Base-by-base conservation (phyloP, 495 filamentous ascomycete species). In the Neurospora sp. region DNA sequence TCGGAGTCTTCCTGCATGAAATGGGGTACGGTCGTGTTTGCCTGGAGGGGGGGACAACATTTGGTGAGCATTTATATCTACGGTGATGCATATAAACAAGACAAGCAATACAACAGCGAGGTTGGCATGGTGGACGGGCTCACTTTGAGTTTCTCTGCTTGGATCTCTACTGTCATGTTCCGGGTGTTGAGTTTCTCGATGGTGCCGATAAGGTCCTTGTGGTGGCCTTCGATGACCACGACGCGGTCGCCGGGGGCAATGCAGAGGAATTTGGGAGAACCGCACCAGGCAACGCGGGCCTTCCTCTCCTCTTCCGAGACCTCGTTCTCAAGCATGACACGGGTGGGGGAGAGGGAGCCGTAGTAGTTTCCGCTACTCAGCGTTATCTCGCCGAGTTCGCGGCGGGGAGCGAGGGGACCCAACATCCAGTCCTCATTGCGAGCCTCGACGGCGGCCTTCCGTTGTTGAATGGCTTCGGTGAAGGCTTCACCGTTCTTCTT, bases 151-250 rank as follows among this genome's bases (percentile, higher is more conserved):
- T 92, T 62, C 41, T 89, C 89, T 75, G 54, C 6, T 66, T 88
- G 85, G 37, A 97, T 83, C 3, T 79, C 79, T 39, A 95, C 84
- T 62, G 85, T 86, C 76, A 91, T 89, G 49, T 66, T 66, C 54
- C 10, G 20, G 46, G 77, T 86, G 2, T 86, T 82, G 23, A 78
- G 78, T n/a, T 80, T 76, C 69, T 72, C 78, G 39, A 98, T 88
- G 39, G 82, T 83, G 38, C 90, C 91, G 83, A 99, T 97, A 82
- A 90, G 91, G 73, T 93, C 93, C 84, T 90, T 91, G 75, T 95
- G 92, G 73, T 84, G 84, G 27, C 95, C 94, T 70, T 91, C 89
- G 66, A 91, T 83, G 40, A 97, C 80, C 42, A 93, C 93, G 39
- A 97, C 93, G 72, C 95, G 86, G 78, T 98, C 95, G 10, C 88